These are phyloP conservation scores for Biscogniauxia mediterranea DNA, from an alignment of 2,329 filamentous ascomycete genomes.

Conservation along the genomic window DNA sequence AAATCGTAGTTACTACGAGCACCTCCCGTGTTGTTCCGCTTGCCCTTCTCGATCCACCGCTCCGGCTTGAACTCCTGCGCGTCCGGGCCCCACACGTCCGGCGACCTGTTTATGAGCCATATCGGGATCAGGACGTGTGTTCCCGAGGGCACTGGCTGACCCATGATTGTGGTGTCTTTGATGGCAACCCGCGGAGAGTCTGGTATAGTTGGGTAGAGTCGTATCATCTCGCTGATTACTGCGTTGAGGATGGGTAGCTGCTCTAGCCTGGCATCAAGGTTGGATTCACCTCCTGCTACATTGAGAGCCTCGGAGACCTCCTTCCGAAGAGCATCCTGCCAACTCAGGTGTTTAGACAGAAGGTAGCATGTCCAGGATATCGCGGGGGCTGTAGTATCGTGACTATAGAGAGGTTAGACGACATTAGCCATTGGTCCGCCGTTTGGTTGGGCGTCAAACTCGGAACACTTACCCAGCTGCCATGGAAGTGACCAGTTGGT, in stretches of 20 bases:
- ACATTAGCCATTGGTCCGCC: conserved; percentile 30
- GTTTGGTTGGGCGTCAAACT: conserved; percentile 45
- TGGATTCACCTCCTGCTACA: conserved; percentile 20
- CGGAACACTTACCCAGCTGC: conserved; percentile 51
- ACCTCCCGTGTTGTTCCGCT: conserved; percentile 56
- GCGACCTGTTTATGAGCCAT: conserved; percentile 61
- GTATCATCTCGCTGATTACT: conserved; percentile 56
- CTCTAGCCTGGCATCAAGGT: conserved; percentile 55
- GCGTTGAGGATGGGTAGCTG: conserved; percentile 67
- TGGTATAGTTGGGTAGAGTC: conserved; percentile 59
- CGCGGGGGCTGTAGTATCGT: conserved; percentile 65
- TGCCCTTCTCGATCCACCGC: conserved; percentile 57
- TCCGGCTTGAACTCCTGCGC: conserved; percentile 68
- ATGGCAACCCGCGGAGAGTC: conserved; percentile 60
- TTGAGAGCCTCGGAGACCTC: conserved; percentile 56
- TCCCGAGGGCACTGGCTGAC: conserved; percentile 61
- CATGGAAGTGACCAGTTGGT: conserved; percentile 56
- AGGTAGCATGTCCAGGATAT: conserved; percentile 63
- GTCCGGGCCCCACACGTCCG: conserved; percentile 65
- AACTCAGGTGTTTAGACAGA: conserved; percentile 55
- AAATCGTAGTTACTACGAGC: conserved; percentile 67
- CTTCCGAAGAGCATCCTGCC: conserved; percentile 57
- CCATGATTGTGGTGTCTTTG: conserved; percentile 54
- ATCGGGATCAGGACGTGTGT: conserved; percentile 59
- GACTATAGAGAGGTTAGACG: conserved; percentile 29